Conservation (phyloP, 257 asterid species). For the Fraxinus cuspidata region DNA sequence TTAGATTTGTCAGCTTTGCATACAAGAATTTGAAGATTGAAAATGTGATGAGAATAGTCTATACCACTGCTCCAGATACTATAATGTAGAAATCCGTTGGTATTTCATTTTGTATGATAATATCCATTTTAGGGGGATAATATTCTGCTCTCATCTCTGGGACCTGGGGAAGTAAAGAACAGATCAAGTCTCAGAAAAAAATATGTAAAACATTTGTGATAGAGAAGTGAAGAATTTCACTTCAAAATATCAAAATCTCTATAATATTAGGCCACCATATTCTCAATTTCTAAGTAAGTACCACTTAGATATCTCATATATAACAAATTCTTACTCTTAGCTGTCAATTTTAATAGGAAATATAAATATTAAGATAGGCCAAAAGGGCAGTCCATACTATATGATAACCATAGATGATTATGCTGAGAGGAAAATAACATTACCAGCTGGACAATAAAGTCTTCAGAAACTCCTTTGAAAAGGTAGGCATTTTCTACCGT, state of each 20-base stretch:
- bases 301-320: neutral
- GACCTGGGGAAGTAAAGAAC: constrained; percentile 49
- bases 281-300: neutral
- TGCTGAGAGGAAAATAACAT: constrained; percentile 22
- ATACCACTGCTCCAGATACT: constrained; percentile 93
- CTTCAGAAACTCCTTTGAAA: constrained; percentile 77
- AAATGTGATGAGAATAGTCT: constrained; percentile 12
- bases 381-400: neutral
- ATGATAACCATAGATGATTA: neutral
- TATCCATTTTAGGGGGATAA: constrained; percentile 90
- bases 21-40: constrained; percentile 2
- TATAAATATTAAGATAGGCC: neutral
- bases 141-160: constrained; percentile 95
- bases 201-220: neutral
- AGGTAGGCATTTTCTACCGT: constrained; percentile 71
- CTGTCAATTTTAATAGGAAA: neutral
- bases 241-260: neutral
- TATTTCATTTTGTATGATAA: constrained; percentile 81
- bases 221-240: neutral
- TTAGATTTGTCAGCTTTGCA: constrained; percentile 32
- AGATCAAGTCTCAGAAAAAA: neutral
- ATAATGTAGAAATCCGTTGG: constrained; percentile 89
- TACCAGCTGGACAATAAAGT: constrained; percentile 85
- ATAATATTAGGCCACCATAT: neutral
- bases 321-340: neutral